These are phyloP conservation scores for Paraconiothyrium brasiliense DNA, from an alignment of 2,329 filamentous ascomycete species.

Conservation along the genomic window DNA sequence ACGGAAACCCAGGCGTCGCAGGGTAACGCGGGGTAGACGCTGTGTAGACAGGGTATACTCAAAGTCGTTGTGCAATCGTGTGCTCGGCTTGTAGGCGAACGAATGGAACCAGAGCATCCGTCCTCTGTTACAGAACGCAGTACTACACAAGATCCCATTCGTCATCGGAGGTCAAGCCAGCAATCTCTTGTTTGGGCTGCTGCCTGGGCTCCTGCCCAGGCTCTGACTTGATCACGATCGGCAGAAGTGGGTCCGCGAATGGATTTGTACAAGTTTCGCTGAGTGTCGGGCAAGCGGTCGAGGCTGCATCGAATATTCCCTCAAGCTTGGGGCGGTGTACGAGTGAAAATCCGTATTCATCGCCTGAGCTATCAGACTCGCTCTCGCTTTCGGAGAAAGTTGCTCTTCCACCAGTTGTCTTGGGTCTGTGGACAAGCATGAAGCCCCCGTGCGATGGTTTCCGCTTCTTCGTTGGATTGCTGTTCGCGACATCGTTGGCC, in stretches of 20 bases:
- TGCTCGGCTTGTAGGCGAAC: not conserved
- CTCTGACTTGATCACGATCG: not conserved
- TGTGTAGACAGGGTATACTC: not conserved
- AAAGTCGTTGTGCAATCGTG: not conserved
- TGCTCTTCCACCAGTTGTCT: slow-evolving; percentile 5
- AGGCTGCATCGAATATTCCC: not conserved
- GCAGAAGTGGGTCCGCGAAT: slow-evolving; percentile 17
- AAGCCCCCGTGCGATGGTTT: slow-evolving; percentile 12
- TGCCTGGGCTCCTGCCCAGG: not conserved
- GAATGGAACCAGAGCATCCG: not conserved
- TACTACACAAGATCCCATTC: slow-evolving; percentile 14
- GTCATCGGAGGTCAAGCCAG: not conserved
- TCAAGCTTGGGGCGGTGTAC: slow-evolving; percentile 29
- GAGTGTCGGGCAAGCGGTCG: not conserved
- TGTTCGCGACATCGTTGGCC: not conserved
- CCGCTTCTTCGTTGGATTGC: not conserved
- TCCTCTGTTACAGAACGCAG: not conserved
- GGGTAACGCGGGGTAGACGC: too few relatives aligned
- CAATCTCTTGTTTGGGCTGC: not conserved
- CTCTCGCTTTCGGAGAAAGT: slow-evolving; percentile 20
- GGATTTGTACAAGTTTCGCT: slow-evolving; percentile 23
- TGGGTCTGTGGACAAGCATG: slow-evolving; percentile 25
- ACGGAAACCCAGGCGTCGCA: too few relatives aligned
- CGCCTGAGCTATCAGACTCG: slow-evolving; percentile 27
- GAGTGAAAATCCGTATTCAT: slow-evolving; percentile 36